Evolutionary conservation across 2,329 filamentous ascomycete genomes (phyloP).

Genomic region (Mycosphaerelloides madeirae): DNA sequence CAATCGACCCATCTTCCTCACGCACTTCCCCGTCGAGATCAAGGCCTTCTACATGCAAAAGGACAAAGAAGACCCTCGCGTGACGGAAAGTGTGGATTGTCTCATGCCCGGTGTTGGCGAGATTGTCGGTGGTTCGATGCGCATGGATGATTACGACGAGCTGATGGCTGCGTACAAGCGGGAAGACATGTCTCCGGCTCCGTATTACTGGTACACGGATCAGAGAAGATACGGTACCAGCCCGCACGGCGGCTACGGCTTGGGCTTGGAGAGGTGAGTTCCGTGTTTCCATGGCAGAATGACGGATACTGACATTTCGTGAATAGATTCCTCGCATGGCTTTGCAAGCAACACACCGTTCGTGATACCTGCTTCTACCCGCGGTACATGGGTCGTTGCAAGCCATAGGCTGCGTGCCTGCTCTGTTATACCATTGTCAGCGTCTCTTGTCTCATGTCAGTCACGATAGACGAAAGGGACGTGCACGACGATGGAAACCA

Average conservation of each 20-base stretch:
- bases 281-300: too few species aligned
- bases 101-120: slow-evolving; percentile 92
- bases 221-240: slow-evolving; percentile 73
- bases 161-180: slow-evolving; percentile 81
- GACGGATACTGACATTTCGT: too few species aligned
- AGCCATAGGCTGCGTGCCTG: slow-evolving; percentile 50
- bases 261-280: slow-evolving; percentile 70
- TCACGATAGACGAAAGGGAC: neutral
- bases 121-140: slow-evolving; percentile 79
- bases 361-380: slow-evolving; percentile 70
- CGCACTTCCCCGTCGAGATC: slow-evolving; percentile 94
- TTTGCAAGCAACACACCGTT: slow-evolving; percentile 63
- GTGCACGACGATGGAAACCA: neutral
- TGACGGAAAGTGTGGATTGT: slow-evolving; percentile 88
- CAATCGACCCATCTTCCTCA: slow-evolving; percentile 91
- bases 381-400: slow-evolving; percentile 75
- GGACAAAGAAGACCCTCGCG: slow-evolving; percentile 69
- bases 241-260: slow-evolving; percentile 87
- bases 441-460: neutral
- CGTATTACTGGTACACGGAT: slow-evolving; percentile 98
- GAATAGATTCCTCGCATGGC: slow-evolving; percentile 56
- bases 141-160: slow-evolving; percentile 87
- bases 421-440: too few species aligned
- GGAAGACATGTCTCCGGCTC: slow-evolving; percentile 75
- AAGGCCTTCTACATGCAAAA: slow-evolving; percentile 99